These are phyloP conservation scores for Fusarium euwallaceae DNA, from an alignment of 2,329 filamentous ascomycete species.

Conservation along the genomic window DNA sequence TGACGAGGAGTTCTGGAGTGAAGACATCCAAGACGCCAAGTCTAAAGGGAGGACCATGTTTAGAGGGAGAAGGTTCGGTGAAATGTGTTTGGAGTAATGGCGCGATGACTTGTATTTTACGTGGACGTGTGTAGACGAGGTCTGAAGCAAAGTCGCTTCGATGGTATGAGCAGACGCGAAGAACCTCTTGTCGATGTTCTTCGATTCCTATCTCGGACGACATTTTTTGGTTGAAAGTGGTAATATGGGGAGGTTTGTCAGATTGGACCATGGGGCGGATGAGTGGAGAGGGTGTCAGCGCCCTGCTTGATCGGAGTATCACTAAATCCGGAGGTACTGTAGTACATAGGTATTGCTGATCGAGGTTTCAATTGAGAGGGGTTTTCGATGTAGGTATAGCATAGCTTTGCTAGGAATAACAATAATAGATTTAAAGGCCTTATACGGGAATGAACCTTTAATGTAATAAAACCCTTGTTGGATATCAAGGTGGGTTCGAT, in stretches of 20 bases:
- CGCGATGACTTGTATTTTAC: background rate
- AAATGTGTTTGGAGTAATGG: constrained; percentile 1
- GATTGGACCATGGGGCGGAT: background rate
- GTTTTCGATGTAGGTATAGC: too few relatives aligned
- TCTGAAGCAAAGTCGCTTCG: constrained; percentile 6
- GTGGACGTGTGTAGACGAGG: background rate
- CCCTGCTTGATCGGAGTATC: background rate
- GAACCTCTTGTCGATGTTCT: background rate
- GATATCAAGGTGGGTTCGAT: background rate
- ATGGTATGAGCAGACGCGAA: constrained; percentile 22
- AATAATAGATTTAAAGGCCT: too few relatives aligned
- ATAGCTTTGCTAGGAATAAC: too few relatives aligned
- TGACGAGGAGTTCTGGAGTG: background rate
- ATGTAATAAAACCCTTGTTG: too few relatives aligned
- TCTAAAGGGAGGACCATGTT: background rate
- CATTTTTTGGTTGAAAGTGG: background rate
- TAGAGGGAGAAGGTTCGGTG: background rate
- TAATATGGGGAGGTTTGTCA: background rate
- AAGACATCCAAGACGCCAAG: constrained; percentile 4
- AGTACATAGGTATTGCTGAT: too few relatives aligned
- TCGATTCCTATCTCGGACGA: background rate
- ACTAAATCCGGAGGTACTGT: background rate
- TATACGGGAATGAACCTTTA: too few relatives aligned
- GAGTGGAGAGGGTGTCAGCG: background rate
- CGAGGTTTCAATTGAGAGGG: background rate